Base-by-base conservation (phyloP, 768 basidiomycete species). In the Steccherinum ochraceum region DNA sequence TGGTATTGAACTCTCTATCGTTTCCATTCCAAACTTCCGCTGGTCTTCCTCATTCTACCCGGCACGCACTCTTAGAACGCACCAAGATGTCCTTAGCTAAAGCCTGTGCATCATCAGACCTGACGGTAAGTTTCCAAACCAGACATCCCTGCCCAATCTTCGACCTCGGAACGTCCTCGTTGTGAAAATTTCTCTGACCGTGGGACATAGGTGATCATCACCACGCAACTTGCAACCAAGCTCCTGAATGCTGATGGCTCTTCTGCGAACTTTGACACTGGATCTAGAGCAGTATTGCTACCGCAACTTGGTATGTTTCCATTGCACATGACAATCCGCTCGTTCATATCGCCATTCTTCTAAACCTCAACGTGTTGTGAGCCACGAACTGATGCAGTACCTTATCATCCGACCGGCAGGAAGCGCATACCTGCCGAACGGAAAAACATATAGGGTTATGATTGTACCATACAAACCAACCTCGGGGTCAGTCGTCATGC, bases 141-240 rank as follows among this genome's bases (percentile, higher is more conserved):
- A n/a, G n/a, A n/a, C n/a, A n/a, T n/a, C n/a, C n/a, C n/a, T n/a
- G n/a, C 30, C 30, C 16, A 16, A 35, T 16, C 24, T 11, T 52
- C 26, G 45, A 35, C 35, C 21, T 16, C 25, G 43, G 44, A 24
- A 16, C 40, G n/a, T 49, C 16, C 48, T 43, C 19, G 42, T 43
- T 16, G 49, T n/a, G n/a, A n/a, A n/a, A n/a, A n/a, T 44, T 42
- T 24, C 52, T 40, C 49, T 46, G 47, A 47, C 47, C 40, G 44
- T 24, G 42, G 50, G 30, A 35, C 30, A 16, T 45, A 80, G 79
- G 67, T 78, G 43, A 71, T 86, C 43, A 69, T 76, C 26, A 86
- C 84, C 2, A 81, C 81, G 20, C 86, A 89, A 61, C 69, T 89
- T 56, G 74, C 83, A 12, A 88, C 83, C 0, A 89, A 83, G 60